These are phyloP conservation scores for Phoma sp. DNA, from an alignment of 2,329 filamentous ascomycete species.

Conservation along the genomic window DNA sequence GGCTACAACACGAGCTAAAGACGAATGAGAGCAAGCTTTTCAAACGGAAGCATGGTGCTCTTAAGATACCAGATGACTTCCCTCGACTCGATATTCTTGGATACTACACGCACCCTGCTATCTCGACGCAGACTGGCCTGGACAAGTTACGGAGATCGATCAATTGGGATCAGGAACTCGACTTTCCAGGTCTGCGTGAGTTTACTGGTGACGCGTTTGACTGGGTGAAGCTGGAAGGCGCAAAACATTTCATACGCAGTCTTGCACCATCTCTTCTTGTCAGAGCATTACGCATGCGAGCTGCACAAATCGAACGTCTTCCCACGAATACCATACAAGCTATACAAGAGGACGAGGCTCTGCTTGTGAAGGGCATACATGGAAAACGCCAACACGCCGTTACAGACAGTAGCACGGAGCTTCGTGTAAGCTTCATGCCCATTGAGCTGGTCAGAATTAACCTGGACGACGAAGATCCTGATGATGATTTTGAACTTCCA, in stretches of 20 bases:
- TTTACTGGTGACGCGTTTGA: constrained; percentile 84
- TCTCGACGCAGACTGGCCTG: constrained; percentile 69
- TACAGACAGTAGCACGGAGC: constrained; percentile 76
- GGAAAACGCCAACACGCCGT: constrained; percentile 72
- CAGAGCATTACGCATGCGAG: constrained; percentile 58
- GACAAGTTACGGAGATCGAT: constrained; percentile 61
- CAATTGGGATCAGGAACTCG: constrained; percentile 68
- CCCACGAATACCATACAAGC: constrained; percentile 43
- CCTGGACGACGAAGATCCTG: constrained; percentile 73
- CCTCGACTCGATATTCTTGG: constrained; percentile 79
- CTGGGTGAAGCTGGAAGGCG: constrained; percentile 80
- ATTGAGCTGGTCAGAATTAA: constrained; percentile 79
- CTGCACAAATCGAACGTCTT: constrained; percentile 25
- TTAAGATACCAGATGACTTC: constrained; percentile 80
- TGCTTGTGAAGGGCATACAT: constrained; percentile 70
- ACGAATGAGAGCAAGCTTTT: constrained; percentile 88
- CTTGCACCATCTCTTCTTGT: constrained; percentile 78
- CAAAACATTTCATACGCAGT: constrained; percentile 82
- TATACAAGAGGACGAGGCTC: constrained; percentile 56
- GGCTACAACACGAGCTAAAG: constrained; percentile 74
- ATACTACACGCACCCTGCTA: constrained; percentile 86
- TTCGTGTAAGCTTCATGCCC: constrained; percentile 80
- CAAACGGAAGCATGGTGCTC: constrained; percentile 72
- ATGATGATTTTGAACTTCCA: constrained; percentile 63
- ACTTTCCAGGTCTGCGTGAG: constrained; percentile 70